A percentile compares a stretch with the other conserved stretches of the same genome.
Conservation (phyloP, 805 yeast species). For the Kodamaea neixiangensis region DNA sequence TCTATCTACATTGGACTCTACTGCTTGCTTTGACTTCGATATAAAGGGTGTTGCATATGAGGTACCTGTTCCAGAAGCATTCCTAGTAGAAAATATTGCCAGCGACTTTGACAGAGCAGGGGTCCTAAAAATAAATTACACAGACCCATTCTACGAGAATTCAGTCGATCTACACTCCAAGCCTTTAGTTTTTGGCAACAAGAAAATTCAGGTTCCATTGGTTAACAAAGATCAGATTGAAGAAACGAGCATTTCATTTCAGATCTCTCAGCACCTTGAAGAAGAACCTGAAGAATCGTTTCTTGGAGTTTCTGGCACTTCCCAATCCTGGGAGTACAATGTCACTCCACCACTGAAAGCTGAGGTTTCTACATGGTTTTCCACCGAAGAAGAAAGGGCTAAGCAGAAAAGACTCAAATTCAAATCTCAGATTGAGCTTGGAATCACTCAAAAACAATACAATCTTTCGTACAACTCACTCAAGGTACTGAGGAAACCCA, state of each 20-base stretch:
- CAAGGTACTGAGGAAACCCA: conserved; percentile 37
- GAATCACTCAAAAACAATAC: conserved; percentile 42
- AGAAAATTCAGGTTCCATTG: conserved; percentile 49
- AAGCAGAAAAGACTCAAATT: conserved; percentile 17
- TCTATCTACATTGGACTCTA: conserved; percentile 17
- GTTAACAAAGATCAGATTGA: conserved; percentile 10
- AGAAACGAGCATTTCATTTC: conserved; percentile 10
- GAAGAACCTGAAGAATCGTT: background rate
- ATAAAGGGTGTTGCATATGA: conserved; percentile 20
- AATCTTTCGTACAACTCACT: conserved; percentile 39
- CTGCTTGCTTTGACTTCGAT: background rate
- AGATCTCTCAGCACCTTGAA: conserved; percentile 4
- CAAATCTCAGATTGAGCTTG: conserved; percentile 55
- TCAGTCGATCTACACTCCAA: conserved; percentile 50
- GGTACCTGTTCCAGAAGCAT: conserved; percentile 18
- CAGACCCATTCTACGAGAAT: conserved; percentile 64
- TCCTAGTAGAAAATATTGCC: conserved; percentile 18
- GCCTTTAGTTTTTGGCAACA: conserved; percentile 70
- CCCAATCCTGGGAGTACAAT: conserved; percentile 46
- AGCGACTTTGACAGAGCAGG: conserved; percentile 45
- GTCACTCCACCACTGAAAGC: conserved; percentile 49
- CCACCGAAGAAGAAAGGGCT: conserved; percentile 15
- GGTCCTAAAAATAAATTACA: conserved; percentile 52
- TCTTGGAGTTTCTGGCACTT: background rate
- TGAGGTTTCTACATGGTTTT: conserved; percentile 39